These are phyloP conservation scores for Echeveria elegans DNA, from an alignment of 164 flowering plant genomes.

Conservation along the genomic window DNA sequence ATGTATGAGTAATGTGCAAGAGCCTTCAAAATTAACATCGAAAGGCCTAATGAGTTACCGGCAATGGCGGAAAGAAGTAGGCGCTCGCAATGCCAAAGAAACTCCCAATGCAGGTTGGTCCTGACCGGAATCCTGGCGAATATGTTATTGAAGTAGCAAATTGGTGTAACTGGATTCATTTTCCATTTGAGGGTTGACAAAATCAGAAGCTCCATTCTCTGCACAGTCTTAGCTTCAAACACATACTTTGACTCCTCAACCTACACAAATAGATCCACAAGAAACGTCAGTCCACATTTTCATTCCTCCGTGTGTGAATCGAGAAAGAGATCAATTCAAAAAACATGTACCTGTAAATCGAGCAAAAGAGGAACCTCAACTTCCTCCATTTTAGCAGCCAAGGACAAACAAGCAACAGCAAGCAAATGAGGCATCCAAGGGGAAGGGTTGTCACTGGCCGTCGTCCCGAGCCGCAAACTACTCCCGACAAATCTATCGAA, in stretches of 20 bases:
- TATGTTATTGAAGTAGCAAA: conserved; percentile 41
- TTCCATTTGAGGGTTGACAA: conserved; percentile 49
- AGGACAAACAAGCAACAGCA: conserved; percentile 57
- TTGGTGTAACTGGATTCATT: conserved; percentile 50
- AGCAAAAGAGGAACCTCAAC: conserved; percentile 46
- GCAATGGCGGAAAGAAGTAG: conserved; percentile 33
- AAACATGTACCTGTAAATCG: conserved; percentile 39
- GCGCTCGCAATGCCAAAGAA: conserved; percentile 38
- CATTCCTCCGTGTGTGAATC: no score
- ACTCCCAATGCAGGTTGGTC: conserved; percentile 31
- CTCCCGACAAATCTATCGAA: conserved; percentile 42
- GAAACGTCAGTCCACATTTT: conserved; percentile 9
- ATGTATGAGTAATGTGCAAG: no score
- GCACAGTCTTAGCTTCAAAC: conserved; percentile 53
- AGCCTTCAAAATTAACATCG: no score
- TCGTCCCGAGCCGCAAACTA: conserved; percentile 3
- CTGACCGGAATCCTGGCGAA: conserved; percentile 35
- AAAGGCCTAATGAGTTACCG: conserved; percentile 21
- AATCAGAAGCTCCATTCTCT: conserved; percentile 57
- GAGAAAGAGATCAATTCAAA: background rate
- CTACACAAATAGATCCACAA: conserved; percentile 24
- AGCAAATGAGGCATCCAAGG: conserved; percentile 60
- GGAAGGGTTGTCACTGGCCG: conserved; percentile 18
- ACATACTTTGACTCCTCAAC: conserved; percentile 37
- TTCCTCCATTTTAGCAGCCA: conserved; percentile 66